Evolutionary conservation across 2,329 filamentous ascomycete genomes (phyloP).

Genomic region (Aspergillus uvarum): DNA sequence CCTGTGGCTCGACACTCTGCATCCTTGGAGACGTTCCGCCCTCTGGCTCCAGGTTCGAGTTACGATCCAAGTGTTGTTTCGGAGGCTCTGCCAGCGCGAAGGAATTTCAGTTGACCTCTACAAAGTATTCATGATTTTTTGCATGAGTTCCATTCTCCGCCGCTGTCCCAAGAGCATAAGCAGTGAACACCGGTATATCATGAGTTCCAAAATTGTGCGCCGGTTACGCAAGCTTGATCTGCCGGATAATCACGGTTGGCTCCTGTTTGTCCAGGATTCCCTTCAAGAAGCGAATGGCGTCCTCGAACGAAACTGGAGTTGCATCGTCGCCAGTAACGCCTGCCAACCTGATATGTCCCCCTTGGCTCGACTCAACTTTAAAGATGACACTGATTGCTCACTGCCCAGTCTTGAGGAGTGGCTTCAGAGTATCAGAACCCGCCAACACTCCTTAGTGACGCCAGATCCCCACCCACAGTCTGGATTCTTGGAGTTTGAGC

Average conservation of each 20-base stretch:
- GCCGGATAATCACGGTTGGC: conserved; percentile 10
- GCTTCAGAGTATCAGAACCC: conserved; percentile 8
- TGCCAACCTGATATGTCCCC: conserved; percentile 6
- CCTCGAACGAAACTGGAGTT: conserved; percentile 1
- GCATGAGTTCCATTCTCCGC: conserved; percentile 43
- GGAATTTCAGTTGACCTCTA: conserved; percentile 34
- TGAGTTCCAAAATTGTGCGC: conserved; percentile 48
- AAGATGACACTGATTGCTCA: conserved; percentile 8
- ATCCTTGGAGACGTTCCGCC: conserved; percentile 27
- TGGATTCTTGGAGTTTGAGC: conserved; percentile 9
- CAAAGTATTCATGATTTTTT: conserved; percentile 53
- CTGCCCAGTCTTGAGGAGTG: conserved; percentile 14
- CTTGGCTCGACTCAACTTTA: conserved; percentile 10
- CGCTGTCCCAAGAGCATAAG: conserved; percentile 22
- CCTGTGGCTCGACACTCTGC: conserved; percentile 37
- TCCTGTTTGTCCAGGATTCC: conserved; percentile 12
- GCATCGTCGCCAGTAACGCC: conserved; percentile 11
- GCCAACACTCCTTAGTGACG: conserved; percentile 2
- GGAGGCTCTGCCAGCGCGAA: not conserved
- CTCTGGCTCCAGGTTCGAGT: conserved; percentile 56
- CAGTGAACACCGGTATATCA: conserved; percentile 32
- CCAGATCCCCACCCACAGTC: conserved; percentile 4
- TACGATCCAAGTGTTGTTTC: conserved; percentile 16
- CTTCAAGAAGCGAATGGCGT: conserved; percentile 6
- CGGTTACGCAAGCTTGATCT: conserved; percentile 44